A percentile compares a stretch with the other conserved stretches of the same genome.
phyloP scores from a whole-genome alignment of 2,329 filamentous ascomycete species.

The Ascochyta rabiei region DNA sequence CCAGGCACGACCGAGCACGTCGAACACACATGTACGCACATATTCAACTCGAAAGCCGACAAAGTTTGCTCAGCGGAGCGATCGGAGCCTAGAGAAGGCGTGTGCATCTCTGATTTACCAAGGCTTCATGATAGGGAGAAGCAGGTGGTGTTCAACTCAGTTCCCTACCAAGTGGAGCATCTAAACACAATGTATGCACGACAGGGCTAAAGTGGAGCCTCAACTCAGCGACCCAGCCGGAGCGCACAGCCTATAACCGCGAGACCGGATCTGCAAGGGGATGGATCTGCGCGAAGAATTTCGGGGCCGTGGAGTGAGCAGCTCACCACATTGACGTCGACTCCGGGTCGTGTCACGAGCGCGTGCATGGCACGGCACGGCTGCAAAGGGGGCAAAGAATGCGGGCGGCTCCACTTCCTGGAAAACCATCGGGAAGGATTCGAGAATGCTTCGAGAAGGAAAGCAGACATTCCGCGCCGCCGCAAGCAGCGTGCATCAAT shows the following conservation, averaged over 20 bases:
- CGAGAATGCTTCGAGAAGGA: background rate
- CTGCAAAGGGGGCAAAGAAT: background rate
- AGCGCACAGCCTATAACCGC: background rate
- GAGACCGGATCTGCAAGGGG: background rate
- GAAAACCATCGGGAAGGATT: background rate
- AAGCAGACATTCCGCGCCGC: background rate
- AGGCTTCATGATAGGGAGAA: slow-evolving; percentile 5
- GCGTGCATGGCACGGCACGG: too few species aligned
- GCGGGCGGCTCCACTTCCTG: background rate
- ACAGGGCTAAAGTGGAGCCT: slow-evolving; percentile 10
- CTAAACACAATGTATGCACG: background rate
- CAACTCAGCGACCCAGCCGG: slow-evolving; percentile 4
- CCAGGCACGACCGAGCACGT: background rate
- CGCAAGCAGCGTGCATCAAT: background rate
- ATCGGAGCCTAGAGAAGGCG: background rate
- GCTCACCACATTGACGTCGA: background rate
- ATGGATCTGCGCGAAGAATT: background rate
- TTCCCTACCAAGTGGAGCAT: slow-evolving; percentile 2
- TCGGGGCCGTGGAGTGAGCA: background rate
- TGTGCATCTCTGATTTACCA: background rate
- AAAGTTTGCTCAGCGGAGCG: background rate
- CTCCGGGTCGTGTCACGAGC: too few species aligned
- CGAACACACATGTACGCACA: background rate
- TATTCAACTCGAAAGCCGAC: background rate
- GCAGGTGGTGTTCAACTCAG: slow-evolving; percentile 1